Evolutionary conservation across 257 asterid species (phyloP), one percentile per base, ranked within the genome.

Genomic region (Solanum medicagineum): DNA sequence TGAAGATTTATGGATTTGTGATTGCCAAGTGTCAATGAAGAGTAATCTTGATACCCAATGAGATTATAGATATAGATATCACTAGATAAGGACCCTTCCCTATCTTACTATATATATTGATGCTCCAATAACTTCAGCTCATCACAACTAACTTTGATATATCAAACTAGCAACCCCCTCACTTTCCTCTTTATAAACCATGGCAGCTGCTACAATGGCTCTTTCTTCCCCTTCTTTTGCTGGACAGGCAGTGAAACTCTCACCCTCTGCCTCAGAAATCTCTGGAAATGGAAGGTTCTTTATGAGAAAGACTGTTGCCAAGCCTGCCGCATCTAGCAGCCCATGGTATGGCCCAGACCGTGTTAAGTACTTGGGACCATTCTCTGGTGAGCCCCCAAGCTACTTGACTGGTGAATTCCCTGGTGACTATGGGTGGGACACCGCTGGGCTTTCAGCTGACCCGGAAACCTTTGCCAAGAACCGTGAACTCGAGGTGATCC

Each of bases 271-370:
- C 22, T 54, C 85, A 54, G 82, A 80, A 66, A 29, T 81, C 36
- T 1, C 45, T 11, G 85, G 88, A 32, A 42, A 71, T 68, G 87
- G 84, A 51, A 68, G 81, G 63, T 20, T 86, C 22, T 85, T 90
- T 84, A 71, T 81, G 83, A 81, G 85, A 59, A 74, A 86, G 36
- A n/a, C 24, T 10, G 77, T 12, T 0, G 44, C 83, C 29, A 91
- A 85, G 87, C 45, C 84, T 11, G 89, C 47, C 53, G 81, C 93
- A 16, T 89, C 89, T 49, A 86, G 90, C 84, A 93, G 95, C 91
- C 95, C 93, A 0, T 93, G 94, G 97, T 93, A 92, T 80, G 97
- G 94, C 47, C 93, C 95, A 0, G 94, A 92, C 91, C 92, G 97
- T 36, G 93, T 93, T 45, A 89, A 89, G 68, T 92, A 93, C 93